These are phyloP conservation scores for Globisporangium emineosum DNA, from an alignment of 352 stramenopile genomes.

Conservation along the genomic window DNA sequence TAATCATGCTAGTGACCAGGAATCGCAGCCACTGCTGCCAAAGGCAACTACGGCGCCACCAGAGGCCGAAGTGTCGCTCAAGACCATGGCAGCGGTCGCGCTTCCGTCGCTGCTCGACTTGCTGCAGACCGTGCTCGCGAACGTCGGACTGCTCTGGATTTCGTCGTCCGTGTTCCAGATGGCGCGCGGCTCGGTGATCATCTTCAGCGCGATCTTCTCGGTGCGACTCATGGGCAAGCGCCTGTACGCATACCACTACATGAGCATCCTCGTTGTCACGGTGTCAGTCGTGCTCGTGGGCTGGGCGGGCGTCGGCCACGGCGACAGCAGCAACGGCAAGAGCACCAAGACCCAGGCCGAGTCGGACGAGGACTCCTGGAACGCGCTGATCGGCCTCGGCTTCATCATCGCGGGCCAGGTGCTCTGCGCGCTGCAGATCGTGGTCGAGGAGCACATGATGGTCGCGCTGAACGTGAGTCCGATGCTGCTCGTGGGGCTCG, in stretches of 20 bases:
- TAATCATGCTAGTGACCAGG: background rate
- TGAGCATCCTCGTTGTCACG: constrained; percentile 75
- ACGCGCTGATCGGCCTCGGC: constrained; percentile 62
- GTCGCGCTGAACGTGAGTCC: constrained; percentile 75
- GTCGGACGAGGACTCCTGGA: constrained; percentile 24
- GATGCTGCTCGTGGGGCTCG: constrained; percentile 84
- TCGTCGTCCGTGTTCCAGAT: constrained; percentile 91
- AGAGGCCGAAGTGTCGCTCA: constrained; percentile 25
- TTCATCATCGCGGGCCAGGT: constrained; percentile 83
- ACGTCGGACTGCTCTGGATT: constrained; percentile 86
- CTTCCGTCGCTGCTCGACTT: constrained; percentile 78
- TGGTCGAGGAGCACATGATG: constrained; percentile 90
- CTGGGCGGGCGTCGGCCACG: constrained; percentile 56
- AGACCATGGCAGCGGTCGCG: constrained; percentile 56
- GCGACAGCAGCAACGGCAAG: background rate
- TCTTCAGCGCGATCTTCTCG: constrained; percentile 88
- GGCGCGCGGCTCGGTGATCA: constrained; percentile 87
- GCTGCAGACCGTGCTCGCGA: constrained; percentile 83
- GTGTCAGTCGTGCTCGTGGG: constrained; percentile 67
- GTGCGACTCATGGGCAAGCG: constrained; percentile 81
- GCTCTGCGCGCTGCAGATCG: constrained; percentile 84
- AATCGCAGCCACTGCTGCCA: constrained; percentile 14
- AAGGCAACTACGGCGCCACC: background rate
- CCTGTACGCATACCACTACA: constrained; percentile 83
- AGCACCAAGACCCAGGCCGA: constrained; percentile 18